phyloP scores from a whole-genome alignment of 352 stramenopile species.

The Pythium brassicae region DNA sequence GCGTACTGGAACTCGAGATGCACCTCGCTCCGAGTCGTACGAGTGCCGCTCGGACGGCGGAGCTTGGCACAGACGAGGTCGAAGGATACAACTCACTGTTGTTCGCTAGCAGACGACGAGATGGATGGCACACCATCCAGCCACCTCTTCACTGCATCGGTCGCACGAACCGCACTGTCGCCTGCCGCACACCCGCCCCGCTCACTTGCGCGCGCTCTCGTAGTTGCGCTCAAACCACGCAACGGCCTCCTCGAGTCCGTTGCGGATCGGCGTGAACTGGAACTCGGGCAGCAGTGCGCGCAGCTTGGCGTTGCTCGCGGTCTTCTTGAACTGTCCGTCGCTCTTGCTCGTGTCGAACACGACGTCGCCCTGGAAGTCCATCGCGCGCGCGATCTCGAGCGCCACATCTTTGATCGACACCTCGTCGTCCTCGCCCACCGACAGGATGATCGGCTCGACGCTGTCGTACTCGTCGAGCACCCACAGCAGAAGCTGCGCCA shows the following conservation, averaged over 20 bases:
- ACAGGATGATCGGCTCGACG: conserved; percentile 95
- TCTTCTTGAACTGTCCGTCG: conserved; percentile 99
- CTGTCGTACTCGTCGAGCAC: conserved; percentile 68
- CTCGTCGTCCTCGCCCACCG: conserved; percentile 92
- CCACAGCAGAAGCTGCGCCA: conserved; percentile 93
- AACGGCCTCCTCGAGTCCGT: conserved; percentile 64
- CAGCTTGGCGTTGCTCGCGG: conserved; percentile 96
- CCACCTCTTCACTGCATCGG: too few relatives aligned
- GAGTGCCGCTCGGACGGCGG: too few relatives aligned
- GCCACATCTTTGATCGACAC: conserved; percentile 95
- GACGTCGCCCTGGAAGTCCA: conserved; percentile 81
- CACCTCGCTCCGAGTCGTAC: too few relatives aligned
- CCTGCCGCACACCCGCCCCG: too few relatives aligned
- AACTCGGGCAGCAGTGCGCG: conserved; percentile 84
- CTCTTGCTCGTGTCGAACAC: conserved; percentile 92
- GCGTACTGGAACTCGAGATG: too few relatives aligned
- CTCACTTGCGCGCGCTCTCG: conserved; percentile 36
- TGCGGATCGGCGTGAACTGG: conserved; percentile 92
- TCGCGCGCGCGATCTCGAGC: conserved; percentile 58
- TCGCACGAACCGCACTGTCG: too few relatives aligned
- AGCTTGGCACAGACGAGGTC: too few relatives aligned
- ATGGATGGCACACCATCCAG: too few relatives aligned
- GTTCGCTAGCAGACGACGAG: too few relatives aligned
- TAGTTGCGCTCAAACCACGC: conserved; percentile 55
- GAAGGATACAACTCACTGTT: too few relatives aligned